Base-by-base conservation (phyloP, 2,329 filamentous ascomycete species). In the Pestalotiopsis fici region DNA sequence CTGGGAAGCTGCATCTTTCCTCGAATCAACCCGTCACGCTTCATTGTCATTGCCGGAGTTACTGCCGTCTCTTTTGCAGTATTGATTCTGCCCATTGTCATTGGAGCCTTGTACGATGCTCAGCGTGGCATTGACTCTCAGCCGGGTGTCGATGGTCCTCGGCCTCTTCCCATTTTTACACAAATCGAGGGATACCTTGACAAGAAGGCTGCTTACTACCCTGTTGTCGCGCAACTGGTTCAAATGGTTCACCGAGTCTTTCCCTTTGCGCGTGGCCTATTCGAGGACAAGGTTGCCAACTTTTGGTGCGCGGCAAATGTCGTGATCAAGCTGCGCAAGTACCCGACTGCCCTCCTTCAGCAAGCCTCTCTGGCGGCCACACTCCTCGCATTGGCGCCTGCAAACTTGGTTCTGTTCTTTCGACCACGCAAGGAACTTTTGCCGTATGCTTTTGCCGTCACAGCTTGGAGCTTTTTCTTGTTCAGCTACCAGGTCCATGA, bases 401-500 rank as follows among this genome's bases (percentile, higher is more conserved):
- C 95, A 0, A 97, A 94, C 75, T 73, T 91, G 3, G 86, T 97
- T 62, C 86, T 98, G 31, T 93, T 97, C 77, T 77, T 94, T 66
- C 90, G 90, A 62, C 96, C 96, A 0, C 88, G 88, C 60, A 95
- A 91, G 73, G 88, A 91, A 55, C 85, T 96, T 4, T 81, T 98
- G 15, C 94, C 94, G 1, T 86, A 93, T 43, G 93, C 93, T 0
- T 88, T 98, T 67, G 91, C 95, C 1, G 87, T 92, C 1, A 94
- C 93, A 0, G 93, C 95, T 2, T 99, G 96, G 96, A 95, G 92
- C 0, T 99, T 99, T 84, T 99, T 98, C 78, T 85, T 99, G 18
- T 98, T 97, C 82, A 97, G 94, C 74, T 99, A 97, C 78, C 96
- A 99, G 77, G 97, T 99, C 0, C 96, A 99, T 75, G 96, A 99